Evolutionary conservation across 148 eudicot species (phyloP).

Genomic region (Cornus suecica): DNA sequence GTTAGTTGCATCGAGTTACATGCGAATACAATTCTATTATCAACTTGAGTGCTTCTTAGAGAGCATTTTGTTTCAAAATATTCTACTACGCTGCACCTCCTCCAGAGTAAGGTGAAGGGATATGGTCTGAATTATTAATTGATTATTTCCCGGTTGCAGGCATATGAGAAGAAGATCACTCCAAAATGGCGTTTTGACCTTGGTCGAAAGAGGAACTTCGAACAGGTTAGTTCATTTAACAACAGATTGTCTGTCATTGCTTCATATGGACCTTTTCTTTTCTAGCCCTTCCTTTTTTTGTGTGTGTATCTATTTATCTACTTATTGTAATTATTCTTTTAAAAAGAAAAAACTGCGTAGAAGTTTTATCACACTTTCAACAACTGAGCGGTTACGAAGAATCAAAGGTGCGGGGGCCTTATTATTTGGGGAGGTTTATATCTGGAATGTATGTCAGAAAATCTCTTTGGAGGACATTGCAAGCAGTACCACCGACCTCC

Average conservation of each 20-base stretch:
- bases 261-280: not conserved
- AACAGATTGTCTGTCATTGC: not conserved
- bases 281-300: not conserved
- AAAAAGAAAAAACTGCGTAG: too few species aligned
- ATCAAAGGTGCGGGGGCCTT: not conserved
- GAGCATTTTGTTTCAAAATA: not conserved
- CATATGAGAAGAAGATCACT: conserved; percentile 87
- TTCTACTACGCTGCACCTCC: not conserved
- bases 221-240: conserved; percentile 59
- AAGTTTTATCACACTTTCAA: too few species aligned
- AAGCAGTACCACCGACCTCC: not conserved
- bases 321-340: too few species aligned
- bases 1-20: not conserved
- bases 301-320: too few species aligned
- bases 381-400: not conserved
- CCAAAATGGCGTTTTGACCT: conserved; percentile 94
- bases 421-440: not conserved
- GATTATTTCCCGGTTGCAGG: conserved; percentile 41
- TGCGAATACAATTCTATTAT: not conserved
- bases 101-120: not conserved
- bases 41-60: not conserved
- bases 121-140: not conserved
- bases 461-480: not conserved
- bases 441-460: not conserved
- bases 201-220: conserved; percentile 91